phyloP scores from a whole-genome alignment of 2,329 filamentous ascomycete genomes.

The Ophiognomonia clavigignenti-juglandacearum region DNA sequence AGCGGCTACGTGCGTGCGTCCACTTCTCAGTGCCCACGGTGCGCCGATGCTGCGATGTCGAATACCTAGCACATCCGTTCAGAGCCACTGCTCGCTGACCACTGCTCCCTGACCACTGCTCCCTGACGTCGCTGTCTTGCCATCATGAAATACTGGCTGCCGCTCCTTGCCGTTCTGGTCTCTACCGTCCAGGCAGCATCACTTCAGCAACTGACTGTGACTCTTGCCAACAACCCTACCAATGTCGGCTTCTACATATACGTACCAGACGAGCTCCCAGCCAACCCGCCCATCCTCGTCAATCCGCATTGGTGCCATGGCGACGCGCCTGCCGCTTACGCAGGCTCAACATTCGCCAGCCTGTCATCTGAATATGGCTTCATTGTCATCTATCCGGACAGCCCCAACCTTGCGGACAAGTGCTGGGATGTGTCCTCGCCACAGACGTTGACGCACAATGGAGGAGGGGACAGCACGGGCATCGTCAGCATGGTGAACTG shows the following conservation, averaged over 20 bases:
- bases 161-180: background rate
- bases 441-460: conserved; percentile 42
- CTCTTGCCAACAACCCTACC: conserved; percentile 42
- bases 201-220: conserved; percentile 20
- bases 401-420: conserved; percentile 32
- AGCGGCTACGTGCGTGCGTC: background rate
- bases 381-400: conserved; percentile 40
- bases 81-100: no score
- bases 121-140: background rate
- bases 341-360: conserved; percentile 45
- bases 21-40: background rate
- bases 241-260: conserved; percentile 50
- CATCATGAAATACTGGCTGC: background rate
- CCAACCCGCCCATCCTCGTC: conserved; percentile 46
- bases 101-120: no score
- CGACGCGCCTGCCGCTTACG: conserved; percentile 43
- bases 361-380: conserved; percentile 50
- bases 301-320: conserved; percentile 56
- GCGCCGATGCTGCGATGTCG: background rate
- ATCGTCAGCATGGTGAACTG: conserved; percentile 51
- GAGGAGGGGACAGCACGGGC: conserved; percentile 45
- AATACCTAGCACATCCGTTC: background rate
- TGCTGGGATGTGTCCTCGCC: conserved; percentile 57
- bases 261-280: conserved; percentile 35
- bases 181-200: conserved; percentile 18